Evolutionary conservation across 441 rosid genomes (phyloP), one percentile per base, ranked within the genome.

Genomic region (Populus hybrid): DNA sequence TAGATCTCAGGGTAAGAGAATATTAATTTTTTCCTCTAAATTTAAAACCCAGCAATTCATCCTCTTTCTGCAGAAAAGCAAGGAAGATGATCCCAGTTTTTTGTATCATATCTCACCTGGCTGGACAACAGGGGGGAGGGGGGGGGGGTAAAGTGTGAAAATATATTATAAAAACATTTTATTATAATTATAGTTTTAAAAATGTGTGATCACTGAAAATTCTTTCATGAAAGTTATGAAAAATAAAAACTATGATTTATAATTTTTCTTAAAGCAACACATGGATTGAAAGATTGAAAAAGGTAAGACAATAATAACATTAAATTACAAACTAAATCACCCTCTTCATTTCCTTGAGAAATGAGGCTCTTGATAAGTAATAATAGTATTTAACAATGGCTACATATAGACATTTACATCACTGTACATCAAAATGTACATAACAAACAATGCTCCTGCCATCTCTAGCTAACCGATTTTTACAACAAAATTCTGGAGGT

Each of bases 361-460:
- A 77, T 16, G 35, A 21, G 32, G 40, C 66, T 42, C 61, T 50
- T 35, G 65, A 74, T 72, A 50, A 70, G 3, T 40, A 10, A 40
- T 72, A 4, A n/a, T 59, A 8, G 10, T 75, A 35, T 70, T 24
- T 18, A 53, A 46, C 16, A 70, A 35, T 68, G 66, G 72, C 75
- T 75, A 79, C 68, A 66, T 63, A 28, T 23, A 14, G 53, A 81
- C 76, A 80, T 79, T 76, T 80, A 84, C 85, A 83, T 38, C 69
- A 38, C 77, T 79, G 72, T 3, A 5, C 46, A 75, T 76, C 53
- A 12, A 77, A 72, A 75, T 78, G 75, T 69, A 81, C 82, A 81
- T 53, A 70, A 35, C 32, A 64, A 71, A 46, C 40, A 75, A 72
- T 34, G 64, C 57, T 61, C 66, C 66, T 61, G 24, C 28, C 66